Conservation (phyloP, 2,329 filamentous ascomycete species). For the Nakataea oryzae region DNA sequence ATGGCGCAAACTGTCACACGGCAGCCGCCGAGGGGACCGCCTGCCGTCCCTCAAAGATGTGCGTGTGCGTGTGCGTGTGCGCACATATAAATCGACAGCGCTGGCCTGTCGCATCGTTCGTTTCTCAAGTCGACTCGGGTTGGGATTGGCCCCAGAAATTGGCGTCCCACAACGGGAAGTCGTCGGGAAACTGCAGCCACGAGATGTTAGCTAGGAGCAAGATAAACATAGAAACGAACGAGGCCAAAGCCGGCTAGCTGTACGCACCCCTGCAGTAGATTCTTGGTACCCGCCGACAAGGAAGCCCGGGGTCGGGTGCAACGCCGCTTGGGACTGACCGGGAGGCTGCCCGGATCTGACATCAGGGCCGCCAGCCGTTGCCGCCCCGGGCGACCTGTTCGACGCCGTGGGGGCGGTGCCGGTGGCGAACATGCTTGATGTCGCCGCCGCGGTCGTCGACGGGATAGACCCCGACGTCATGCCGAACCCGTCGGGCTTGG, state of each 20-base stretch:
- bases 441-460: no score
- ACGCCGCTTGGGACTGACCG: neutral
- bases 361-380: neutral
- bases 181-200: neutral
- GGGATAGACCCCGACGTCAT: neutral
- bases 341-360: neutral
- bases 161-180: neutral
- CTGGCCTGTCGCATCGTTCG: no score
- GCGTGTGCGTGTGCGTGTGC: no score
- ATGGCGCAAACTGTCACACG: no score
- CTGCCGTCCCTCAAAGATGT: no score
- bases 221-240: neutral
- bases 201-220: neutral
- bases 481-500: slow-evolving; percentile 1
- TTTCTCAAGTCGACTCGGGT: neutral
- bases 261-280: neutral
- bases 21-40: no score
- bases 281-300: neutral
- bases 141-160: neutral
- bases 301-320: neutral
- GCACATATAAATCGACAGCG: neutral
- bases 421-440: neutral
- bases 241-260: neutral
- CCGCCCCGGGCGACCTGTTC: neutral
- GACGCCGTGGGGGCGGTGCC: neutral